A percentile compares a stretch with the other conserved stretches of the same genome.
These are phyloP conservation scores for Starmerella cellae DNA, from an alignment of 805 yeast species.

Conservation along the genomic window DNA sequence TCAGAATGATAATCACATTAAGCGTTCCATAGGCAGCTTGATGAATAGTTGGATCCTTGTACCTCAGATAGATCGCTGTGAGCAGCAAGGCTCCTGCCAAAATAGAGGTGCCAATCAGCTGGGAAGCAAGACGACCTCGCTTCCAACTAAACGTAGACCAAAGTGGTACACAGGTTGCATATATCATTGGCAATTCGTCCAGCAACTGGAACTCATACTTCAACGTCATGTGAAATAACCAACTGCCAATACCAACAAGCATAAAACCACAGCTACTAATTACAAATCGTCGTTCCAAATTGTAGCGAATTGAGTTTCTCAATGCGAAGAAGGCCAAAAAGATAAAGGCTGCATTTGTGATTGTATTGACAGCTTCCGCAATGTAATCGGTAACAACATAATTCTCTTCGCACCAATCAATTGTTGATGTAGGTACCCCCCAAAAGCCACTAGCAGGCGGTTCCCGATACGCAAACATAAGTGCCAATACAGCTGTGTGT, in stretches of 20 bases:
- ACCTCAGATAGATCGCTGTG: conserved; percentile 59
- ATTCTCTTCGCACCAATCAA: conserved; percentile 98
- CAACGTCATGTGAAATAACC: conserved; percentile 94
- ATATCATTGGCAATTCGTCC: conserved; percentile 96
- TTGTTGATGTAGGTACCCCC: conserved; percentile 59
- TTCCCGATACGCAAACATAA: conserved; percentile 11
- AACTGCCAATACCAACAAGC: conserved; percentile 82
- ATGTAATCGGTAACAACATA: conserved; percentile 73
- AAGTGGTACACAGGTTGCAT: conserved; percentile 90
- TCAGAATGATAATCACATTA: conserved; percentile 57
- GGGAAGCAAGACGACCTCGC: conserved; percentile 29
- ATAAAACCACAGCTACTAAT: conserved; percentile 67
- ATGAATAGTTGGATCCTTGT: conserved; percentile 75
- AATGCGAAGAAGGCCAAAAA: conserved; percentile 50
- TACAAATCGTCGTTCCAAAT: conserved; percentile 56
- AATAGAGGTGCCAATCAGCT: conserved; percentile 37
- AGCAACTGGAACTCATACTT: conserved; percentile 76
- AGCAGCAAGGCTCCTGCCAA: conserved; percentile 43
- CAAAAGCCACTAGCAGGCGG: conserved; percentile 23
- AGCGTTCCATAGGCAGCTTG: conserved; percentile 72
- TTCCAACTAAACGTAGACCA: conserved; percentile 68
- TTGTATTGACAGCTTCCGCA: conserved; percentile 82
- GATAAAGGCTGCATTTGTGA: conserved; percentile 53
- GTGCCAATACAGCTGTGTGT: too few species aligned
- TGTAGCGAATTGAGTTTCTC: conserved; percentile 43